Conservation (phyloP, 768 basidiomycete genomes). For the Sistotremastrum niveocremeum region DNA sequence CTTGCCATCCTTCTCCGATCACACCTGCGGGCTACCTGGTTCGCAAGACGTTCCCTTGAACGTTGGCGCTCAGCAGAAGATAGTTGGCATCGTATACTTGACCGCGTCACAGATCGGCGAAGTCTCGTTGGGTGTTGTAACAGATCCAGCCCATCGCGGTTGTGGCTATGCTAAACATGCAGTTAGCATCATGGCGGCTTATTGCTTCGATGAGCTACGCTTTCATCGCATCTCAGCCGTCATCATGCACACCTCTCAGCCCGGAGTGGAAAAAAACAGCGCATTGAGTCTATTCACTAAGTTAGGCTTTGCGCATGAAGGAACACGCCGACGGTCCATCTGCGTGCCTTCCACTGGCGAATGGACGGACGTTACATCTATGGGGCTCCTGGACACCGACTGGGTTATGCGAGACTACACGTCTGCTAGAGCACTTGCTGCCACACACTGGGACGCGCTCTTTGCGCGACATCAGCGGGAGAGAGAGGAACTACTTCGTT, state of each 20-base stretch:
- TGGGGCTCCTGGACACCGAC: constrained; percentile 50
- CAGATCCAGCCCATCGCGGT: constrained; percentile 23
- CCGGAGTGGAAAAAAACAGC: constrained; percentile 15
- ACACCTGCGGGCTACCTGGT: no score
- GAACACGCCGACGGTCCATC: constrained; percentile 42
- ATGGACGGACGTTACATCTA: constrained; percentile 49
- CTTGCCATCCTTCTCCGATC: no score
- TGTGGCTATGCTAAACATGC: constrained; percentile 35
- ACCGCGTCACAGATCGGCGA: constrained; percentile 19
- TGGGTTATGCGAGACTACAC: constrained; percentile 29
- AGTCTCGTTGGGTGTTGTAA: constrained; percentile 41
- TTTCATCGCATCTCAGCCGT: constrained; percentile 43
- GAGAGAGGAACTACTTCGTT: constrained; percentile 37
- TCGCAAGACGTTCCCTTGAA: no score
- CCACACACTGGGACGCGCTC: constrained; percentile 49
- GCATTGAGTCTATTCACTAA: constrained; percentile 36
- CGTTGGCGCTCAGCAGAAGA: no score
- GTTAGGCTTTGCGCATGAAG: constrained; percentile 48
- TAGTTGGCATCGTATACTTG: no score
- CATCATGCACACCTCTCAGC: constrained; percentile 30
- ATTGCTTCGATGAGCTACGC: constrained; percentile 30
- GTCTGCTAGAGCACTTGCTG: constrained; percentile 16
- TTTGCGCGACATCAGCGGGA: constrained; percentile 43
- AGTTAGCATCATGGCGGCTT: constrained; percentile 28
- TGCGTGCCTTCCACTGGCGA: constrained; percentile 27